Conservation (phyloP, 768 basidiomycete species). For the Lenzites betulinus region DNA sequence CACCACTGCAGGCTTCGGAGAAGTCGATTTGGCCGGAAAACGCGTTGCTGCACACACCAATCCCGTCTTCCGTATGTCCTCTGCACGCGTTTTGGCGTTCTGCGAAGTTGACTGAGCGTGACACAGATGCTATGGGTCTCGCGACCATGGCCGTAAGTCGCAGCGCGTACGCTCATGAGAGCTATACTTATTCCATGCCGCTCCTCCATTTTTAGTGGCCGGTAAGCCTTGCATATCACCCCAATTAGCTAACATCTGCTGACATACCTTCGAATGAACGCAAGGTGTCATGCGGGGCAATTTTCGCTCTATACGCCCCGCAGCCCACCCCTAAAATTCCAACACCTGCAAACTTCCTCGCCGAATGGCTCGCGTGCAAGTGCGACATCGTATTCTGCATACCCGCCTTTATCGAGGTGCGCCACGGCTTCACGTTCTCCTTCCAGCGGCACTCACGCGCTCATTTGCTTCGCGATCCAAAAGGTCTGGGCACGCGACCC, state of each 20-base stretch:
- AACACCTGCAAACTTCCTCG: slow-evolving; percentile 17
- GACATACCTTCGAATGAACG: too few relatives aligned
- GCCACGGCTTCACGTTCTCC: not conserved
- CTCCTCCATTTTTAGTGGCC: not conserved
- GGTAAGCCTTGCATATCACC: not conserved
- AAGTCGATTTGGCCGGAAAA: slow-evolving; percentile 17
- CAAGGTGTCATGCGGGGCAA: slow-evolving; percentile 10
- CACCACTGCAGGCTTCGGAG: slow-evolving; percentile 7
- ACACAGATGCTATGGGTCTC: slow-evolving; percentile 14
- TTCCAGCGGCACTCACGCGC: too few relatives aligned
- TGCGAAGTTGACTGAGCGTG: not conserved
- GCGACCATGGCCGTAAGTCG: slow-evolving; percentile 3
- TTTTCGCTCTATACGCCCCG: slow-evolving; percentile 14
- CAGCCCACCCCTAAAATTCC: slow-evolving; percentile 5
- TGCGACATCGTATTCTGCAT: slow-evolving; percentile 18
- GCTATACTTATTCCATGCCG: not conserved
- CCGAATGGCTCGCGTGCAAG: not conserved
- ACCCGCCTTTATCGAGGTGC: slow-evolving; percentile 18
- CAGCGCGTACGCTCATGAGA: too few relatives aligned
- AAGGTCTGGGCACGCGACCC: slow-evolving; percentile 16
- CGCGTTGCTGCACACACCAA: slow-evolving; percentile 21
- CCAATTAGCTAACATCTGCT: not conserved
- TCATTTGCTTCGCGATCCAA: not conserved
- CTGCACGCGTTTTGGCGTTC: not conserved
- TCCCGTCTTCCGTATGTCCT: slow-evolving; percentile 27